phyloP scores from a whole-genome alignment of 805 yeast genomes.

The Nakazawaea pomicola region DNA sequence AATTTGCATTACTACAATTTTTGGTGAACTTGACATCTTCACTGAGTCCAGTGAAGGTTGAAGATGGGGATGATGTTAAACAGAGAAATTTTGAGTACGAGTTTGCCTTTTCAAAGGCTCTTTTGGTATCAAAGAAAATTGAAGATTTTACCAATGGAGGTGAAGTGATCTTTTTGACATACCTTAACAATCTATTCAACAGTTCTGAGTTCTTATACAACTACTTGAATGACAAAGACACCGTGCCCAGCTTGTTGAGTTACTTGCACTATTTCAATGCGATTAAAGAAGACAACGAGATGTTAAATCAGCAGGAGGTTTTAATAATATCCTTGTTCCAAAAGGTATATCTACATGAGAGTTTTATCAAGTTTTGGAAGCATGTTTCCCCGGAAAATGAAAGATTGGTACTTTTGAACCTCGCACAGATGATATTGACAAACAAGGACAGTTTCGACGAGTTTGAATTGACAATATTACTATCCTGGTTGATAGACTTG shows the following conservation, averaged over 20 bases:
- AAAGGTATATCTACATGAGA: constrained; percentile 26
- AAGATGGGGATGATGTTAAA: constrained; percentile 9
- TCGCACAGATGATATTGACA: constrained; percentile 32
- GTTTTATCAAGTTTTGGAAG: constrained; percentile 24
- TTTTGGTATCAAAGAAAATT: neutral
- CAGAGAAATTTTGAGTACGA: constrained; percentile 2
- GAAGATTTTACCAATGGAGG: neutral
- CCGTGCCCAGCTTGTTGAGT: neutral
- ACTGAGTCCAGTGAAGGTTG: constrained; percentile 7
- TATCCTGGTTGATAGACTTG: constrained; percentile 36
- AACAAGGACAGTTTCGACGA: constrained; percentile 37
- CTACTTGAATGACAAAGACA: constrained; percentile 13
- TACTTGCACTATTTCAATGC: neutral
- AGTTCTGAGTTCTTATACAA: constrained; percentile 17
- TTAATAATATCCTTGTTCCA: constrained; percentile 21
- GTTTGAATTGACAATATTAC: constrained; percentile 29
- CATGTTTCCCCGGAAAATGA: constrained; percentile 5
- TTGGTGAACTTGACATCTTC: constrained; percentile 12
- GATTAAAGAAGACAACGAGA: neutral
- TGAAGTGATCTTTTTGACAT: neutral
- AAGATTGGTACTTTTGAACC: constrained; percentile 18
- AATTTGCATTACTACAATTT: constrained; percentile 8
- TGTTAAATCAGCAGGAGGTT: constrained; percentile 15
- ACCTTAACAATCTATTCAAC: constrained; percentile 12
- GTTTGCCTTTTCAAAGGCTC: neutral